Evolutionary conservation across 371 early-diverging fungal genomes (phyloP).

Genomic region (Blakeslea trispora): DNA sequence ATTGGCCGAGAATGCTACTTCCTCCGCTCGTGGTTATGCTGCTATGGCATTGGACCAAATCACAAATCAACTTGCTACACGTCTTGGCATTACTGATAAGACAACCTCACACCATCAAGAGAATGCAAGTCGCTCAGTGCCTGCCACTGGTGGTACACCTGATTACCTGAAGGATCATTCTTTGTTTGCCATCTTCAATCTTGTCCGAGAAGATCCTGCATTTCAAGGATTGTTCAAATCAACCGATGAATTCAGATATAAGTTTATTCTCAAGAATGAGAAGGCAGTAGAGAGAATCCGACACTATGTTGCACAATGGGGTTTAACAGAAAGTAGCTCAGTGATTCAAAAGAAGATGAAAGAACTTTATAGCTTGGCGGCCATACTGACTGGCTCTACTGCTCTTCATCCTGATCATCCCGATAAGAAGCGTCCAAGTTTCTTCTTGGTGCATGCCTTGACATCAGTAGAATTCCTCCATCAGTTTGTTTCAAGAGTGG

Average conservation of each 20-base stretch:
- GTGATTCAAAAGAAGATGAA: constrained; percentile 37
- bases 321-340: constrained; percentile 27
- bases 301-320: constrained; percentile 36
- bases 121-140: neutral
- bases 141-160: constrained; percentile 10
- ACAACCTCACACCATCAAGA: neutral
- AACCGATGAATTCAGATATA: constrained; percentile 20
- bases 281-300: constrained; percentile 31
- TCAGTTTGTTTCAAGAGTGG: constrained; percentile 28
- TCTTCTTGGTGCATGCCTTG: constrained; percentile 58
- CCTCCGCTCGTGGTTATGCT: constrained; percentile 11
- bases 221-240: constrained; percentile 32
- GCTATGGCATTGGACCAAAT: constrained; percentile 11
- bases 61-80: constrained; percentile 11
- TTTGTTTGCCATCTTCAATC: constrained; percentile 27
- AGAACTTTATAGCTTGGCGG: constrained; percentile 33
- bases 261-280: constrained; percentile 23
- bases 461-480: constrained; percentile 58
- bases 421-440: constrained; percentile 36
- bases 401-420: constrained; percentile 32
- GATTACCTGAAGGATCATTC: constrained; percentile 23
- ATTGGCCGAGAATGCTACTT: constrained; percentile 20
- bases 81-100: constrained; percentile 11
- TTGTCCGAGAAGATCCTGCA: constrained; percentile 33
- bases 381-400: constrained; percentile 31